phyloP scores from a whole-genome alignment of 2,329 filamentous ascomycete species.

The Phialocephala sp. region DNA sequence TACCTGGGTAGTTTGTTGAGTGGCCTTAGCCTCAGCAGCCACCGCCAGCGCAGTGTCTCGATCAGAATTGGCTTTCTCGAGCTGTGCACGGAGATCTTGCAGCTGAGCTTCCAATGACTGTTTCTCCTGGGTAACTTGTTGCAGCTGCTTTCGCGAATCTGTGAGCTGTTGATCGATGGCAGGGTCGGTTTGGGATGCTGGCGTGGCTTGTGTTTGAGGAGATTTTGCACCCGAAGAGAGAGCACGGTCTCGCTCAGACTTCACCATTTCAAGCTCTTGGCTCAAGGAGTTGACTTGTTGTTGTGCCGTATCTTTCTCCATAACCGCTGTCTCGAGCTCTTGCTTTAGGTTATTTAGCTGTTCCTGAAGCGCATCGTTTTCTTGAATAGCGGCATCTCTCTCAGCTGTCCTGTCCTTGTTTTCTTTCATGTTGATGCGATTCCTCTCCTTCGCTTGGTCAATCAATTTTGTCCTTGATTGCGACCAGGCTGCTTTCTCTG shows the following conservation, averaged over 20 bases:
- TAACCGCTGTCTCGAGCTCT: slow-evolving; percentile 52
- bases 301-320: slow-evolving; percentile 43
- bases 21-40: slow-evolving; percentile 49
- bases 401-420: slow-evolving; percentile 58
- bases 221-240: slow-evolving; percentile 34
- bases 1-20: slow-evolving; percentile 45
- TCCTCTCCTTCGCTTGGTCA: slow-evolving; percentile 68
- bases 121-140: slow-evolving; percentile 70
- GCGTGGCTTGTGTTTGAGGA: slow-evolving; percentile 45
- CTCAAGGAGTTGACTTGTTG: slow-evolving; percentile 43
- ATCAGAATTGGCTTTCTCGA: slow-evolving; percentile 66
- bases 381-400: slow-evolving; percentile 45
- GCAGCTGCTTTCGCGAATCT: slow-evolving; percentile 64
- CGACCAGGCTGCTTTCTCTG: slow-evolving; percentile 60
- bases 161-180: slow-evolving; percentile 57
- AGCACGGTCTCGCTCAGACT: slow-evolving; percentile 53
- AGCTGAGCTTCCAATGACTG: slow-evolving; percentile 69
- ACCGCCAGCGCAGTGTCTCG: slow-evolving; percentile 57
- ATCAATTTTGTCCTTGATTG: slow-evolving; percentile 59
- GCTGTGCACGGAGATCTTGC: slow-evolving; percentile 58
- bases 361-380: slow-evolving; percentile 48
- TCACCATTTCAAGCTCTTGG: slow-evolving; percentile 50
- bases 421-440: slow-evolving; percentile 58
- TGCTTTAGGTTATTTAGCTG: slow-evolving; percentile 50
- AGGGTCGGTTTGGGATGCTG: slow-evolving; percentile 57